Evolutionary conservation across 176 grass and related monocot species (phyloP), one percentile per base, ranked within the genome.

Genomic region (Panicum miliaceum): DNA sequence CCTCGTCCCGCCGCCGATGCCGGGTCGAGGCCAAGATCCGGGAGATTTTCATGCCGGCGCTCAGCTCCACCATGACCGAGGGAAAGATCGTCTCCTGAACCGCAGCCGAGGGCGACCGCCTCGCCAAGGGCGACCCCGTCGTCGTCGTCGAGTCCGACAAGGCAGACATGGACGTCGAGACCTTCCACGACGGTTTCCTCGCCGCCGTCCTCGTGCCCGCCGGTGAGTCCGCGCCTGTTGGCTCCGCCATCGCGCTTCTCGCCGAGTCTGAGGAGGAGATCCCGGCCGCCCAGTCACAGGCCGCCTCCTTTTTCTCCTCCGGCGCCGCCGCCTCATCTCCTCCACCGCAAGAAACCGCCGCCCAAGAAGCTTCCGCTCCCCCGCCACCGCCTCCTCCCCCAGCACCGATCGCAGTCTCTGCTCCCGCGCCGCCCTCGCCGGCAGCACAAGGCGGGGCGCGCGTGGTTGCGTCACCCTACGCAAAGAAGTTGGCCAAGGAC

Each of bases 21-120:
- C 84, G 90, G 4, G 89, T 96, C 10, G 87, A 93, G 81, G 97
- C 97, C 18, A 99, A 99, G 88, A 92, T 99, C 87, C 97, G 93
- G 51, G 93, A 99, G 89, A 99, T 99, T 78, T 99, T 99, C 84
- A 99, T 99, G 96, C 96, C 93, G 72, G 93, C 93, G 62, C 96
- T 99, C 63, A 99, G 96, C 81, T 99, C 96, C 60, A 99, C 96
- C 51, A 99, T 99, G 96, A 99, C 96, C 10, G 96, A 99, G 89
- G 96, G 96, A 4, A 99, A 99, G 84, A 96, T 99, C 71, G 88
- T 99, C 8, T 93, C 96, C 7, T 99, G 96, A 93, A 85, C 84
- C 48, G 92, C 88, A 35, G 79, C 96, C 37, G 96, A 99, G 93
- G 96, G 96, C 40, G 96, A 99, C 48, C 88, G 79, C 38, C 89